Percentiles rank a stretch among this genome's conserved stretches.
Evolutionary conservation across 208 protist genomes (phyloP).

Genomic region (Blechomonas ayalai): DNA sequence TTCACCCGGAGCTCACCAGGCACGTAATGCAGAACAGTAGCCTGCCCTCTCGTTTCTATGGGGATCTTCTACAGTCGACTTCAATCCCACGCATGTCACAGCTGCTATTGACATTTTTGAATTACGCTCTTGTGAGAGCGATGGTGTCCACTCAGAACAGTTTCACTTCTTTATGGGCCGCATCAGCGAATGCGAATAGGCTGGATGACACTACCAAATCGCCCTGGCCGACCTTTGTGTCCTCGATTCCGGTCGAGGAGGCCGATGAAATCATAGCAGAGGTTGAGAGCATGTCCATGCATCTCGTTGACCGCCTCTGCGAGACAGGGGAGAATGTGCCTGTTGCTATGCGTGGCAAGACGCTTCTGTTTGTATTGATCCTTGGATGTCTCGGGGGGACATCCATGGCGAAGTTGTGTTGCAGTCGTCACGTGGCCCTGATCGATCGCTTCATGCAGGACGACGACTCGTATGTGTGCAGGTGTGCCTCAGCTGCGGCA

Average conservation of each 20-base stretch:
- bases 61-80: slow-evolving; percentile 24
- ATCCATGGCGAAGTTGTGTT: slow-evolving; percentile 35
- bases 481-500: slow-evolving; percentile 33
- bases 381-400: slow-evolving; percentile 52
- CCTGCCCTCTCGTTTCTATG: slow-evolving; percentile 41
- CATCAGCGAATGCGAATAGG: slow-evolving; percentile 4
- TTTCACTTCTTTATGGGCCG: slow-evolving; percentile 32
- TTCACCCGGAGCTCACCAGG: slow-evolving; percentile 56
- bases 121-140: slow-evolving; percentile 45
- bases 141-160: slow-evolving; percentile 44
- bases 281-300: slow-evolving; percentile 14
- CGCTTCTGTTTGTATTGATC: slow-evolving; percentile 49
- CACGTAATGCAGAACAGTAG: slow-evolving; percentile 38
- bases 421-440: slow-evolving; percentile 26
- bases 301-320: slow-evolving; percentile 15
- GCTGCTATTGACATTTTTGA: slow-evolving; percentile 72
- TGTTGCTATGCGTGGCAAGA: slow-evolving; percentile 63
- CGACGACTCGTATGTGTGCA: slow-evolving; percentile 65
- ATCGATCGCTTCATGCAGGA: slow-evolving; percentile 57
- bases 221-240: no score
- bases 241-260: no score
- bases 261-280: slow-evolving; percentile 6
- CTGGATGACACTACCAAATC: no score
- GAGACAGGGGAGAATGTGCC: slow-evolving; percentile 31
- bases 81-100: slow-evolving; percentile 52